Base-by-base conservation (phyloP, 495 filamentous ascomycete genomes). In the Aspergillus sparsus region DNA sequence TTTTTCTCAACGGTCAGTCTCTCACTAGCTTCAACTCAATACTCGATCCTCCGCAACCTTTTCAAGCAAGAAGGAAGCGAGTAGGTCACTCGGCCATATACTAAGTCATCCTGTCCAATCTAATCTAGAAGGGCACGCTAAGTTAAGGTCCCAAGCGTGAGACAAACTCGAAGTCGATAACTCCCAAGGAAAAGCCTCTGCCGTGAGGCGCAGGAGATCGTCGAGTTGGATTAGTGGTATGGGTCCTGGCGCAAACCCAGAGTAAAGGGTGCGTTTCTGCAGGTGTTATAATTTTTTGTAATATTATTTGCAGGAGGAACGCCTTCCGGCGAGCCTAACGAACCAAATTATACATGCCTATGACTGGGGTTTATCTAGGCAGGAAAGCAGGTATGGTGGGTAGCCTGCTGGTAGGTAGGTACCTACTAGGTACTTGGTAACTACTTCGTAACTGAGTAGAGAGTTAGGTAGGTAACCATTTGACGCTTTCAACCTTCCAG, bases 161-260 rank as follows among this genome's bases (percentile, higher is more conserved):
- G 35, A 53, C 36, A 39, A 3, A 41, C 15, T 32, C 7, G 27
- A 55, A 21, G 21, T 35, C 31, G 21, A 27, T 27, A 27, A 27
- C 16, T 27, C 52, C 16, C 3, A 31, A n/a, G 52, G 4, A 39
- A 18, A 55, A 55, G 52, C 52, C 52, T 41, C 35, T 55, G 52
- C 52, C 52, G 52, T 37, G 52, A 39, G 52, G 52, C 35, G 36
- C 52, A 42, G 52, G 33, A 55, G 52, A 42, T 55, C 52, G 36
- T 37, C 52, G 32, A 55, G 52, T 16, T 47, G 44, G 44, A 47
- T 47, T 6, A 47, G 44, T 47, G 52, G 33, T 16, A 53, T 33
- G 50, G 33, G 16, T 10, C 44, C 44, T 10, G 44, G 44, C 44
- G 10, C 44, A 15, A 37, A 41, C n/a, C 51, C 9, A 39, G 10